Conservation (phyloP, 352 stramenopile genomes). For the Bremia lactucae region DNA sequence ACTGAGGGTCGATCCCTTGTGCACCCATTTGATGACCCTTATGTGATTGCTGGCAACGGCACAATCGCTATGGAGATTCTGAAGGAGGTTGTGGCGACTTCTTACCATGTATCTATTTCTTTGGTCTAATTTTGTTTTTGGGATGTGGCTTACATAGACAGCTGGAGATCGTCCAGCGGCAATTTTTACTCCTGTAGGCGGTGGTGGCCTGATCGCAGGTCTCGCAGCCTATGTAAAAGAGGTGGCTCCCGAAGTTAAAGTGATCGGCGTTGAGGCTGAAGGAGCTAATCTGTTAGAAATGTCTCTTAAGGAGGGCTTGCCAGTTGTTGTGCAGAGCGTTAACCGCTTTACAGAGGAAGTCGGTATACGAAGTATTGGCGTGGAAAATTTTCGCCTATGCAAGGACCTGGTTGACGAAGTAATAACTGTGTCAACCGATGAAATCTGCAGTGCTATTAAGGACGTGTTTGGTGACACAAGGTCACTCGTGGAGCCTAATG, state of each 20-base stretch:
- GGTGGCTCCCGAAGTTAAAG: slow-evolving; percentile 79
- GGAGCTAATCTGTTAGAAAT: slow-evolving; percentile 92
- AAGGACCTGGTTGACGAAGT: slow-evolving; percentile 92
- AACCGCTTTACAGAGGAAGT: slow-evolving; percentile 97
- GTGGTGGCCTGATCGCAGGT: slow-evolving; percentile 93
- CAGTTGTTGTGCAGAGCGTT: slow-evolving; percentile 85
- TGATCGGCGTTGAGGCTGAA: slow-evolving; percentile 94
- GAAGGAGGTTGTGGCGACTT: too few species aligned
- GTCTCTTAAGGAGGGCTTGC: slow-evolving; percentile 72
- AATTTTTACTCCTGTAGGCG: slow-evolving; percentile 96
- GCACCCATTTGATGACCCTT: slow-evolving; percentile 96
- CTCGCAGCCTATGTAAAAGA: slow-evolving; percentile 89
- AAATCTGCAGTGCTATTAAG: slow-evolving; percentile 91
- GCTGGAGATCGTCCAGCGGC: slow-evolving; percentile 87
- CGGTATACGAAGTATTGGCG: slow-evolving; percentile 88
- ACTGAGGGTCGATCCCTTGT: slow-evolving; percentile 91
- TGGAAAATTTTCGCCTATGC: slow-evolving; percentile 93
- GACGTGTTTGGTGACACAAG: slow-evolving; percentile 90
- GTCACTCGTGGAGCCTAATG: slow-evolving; percentile 90
- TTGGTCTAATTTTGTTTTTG: too few species aligned
- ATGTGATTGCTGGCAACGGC: slow-evolving; percentile 96
- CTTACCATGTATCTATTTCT: too few species aligned
- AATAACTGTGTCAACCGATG: slow-evolving; percentile 94
- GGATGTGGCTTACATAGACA: slow-evolving; percentile 30
- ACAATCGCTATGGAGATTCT: slow-evolving; percentile 93